These are phyloP conservation scores for Sphagnum magellanicum DNA, from an alignment of 228 moss, liverwort and hornwort genomes.

Conservation along the genomic window DNA sequence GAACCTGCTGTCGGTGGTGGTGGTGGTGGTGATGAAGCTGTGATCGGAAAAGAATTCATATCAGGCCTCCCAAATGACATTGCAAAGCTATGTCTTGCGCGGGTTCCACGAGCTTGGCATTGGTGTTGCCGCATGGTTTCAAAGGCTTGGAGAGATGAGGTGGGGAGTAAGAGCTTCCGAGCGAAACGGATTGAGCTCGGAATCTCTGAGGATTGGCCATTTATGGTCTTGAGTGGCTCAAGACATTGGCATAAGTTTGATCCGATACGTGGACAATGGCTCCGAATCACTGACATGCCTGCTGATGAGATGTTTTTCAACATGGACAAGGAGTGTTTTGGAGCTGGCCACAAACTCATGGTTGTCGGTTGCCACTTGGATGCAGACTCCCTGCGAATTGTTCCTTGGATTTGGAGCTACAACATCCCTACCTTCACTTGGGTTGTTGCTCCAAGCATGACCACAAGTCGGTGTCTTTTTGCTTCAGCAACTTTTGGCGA, in stretches of 20 bases:
- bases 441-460: slow-evolving; percentile 23
- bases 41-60: neutral
- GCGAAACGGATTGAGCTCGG: slow-evolving; percentile 15
- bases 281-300: slow-evolving; percentile 6
- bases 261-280: slow-evolving; percentile 14
- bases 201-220: slow-evolving; percentile 31
- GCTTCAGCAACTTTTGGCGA: slow-evolving; percentile 24
- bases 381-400: neutral
- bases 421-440: slow-evolving; percentile 11
- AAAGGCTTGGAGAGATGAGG: slow-evolving; percentile 17
- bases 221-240: slow-evolving; percentile 20
- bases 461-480: slow-evolving; percentile 24
- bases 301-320: slow-evolving; percentile 13
- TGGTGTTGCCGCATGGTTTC: slow-evolving; percentile 15
- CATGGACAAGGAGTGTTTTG: slow-evolving; percentile 33
- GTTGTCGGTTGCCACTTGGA: slow-evolving; percentile 18
- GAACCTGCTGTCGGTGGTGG: neutral
- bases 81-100: slow-evolving; percentile 15
- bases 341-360: slow-evolving; percentile 32
- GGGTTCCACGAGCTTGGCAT: slow-evolving; percentile 20
- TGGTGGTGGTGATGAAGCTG: neutral
- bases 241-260: slow-evolving; percentile 28
- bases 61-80: slow-evolving; percentile 23
- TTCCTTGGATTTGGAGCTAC: slow-evolving; percentile 13
- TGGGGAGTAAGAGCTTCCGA: slow-evolving; percentile 9